Evolutionary conservation across 768 basidiomycete species (phyloP), one percentile per base, ranked within the genome.

Genomic region (Tricholoma matsutake): DNA sequence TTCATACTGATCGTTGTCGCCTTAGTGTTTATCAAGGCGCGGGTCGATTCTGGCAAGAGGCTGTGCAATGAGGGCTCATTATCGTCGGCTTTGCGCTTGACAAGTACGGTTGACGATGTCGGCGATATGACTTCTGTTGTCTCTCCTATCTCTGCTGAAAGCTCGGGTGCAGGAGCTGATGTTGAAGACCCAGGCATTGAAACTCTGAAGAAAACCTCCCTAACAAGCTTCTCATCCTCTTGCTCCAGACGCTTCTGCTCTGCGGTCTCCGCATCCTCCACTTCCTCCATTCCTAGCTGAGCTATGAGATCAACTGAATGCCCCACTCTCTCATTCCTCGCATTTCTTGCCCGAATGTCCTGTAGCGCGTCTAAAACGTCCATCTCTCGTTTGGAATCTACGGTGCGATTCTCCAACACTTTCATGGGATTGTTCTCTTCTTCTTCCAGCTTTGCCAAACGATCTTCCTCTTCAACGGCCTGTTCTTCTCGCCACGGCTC

Each of bases 341-440:
- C 89, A 71, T 95, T 95, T 57, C 88, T 80, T 10, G 90, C 90
- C 57, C 92, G 81, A 61, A 95, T 93, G 63, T 98, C 96, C 71
- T 97, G 94, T 60, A 99, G 79, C 11, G 94, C 94, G 71, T 99
- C 97, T 66, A 98, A 82, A 58, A 96, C 90, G 69, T 98, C 97
- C 97, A 99, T 99, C 77, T 98, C 96, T 56, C 96, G 85, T 73
- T 96, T 95, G 34, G 92, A 92, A 76, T 96, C 93, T 47, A 87
- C 80, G 34, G 94, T 95, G 56, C 92, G 88, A 73, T 93, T 92
- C 81, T 99, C 97, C 51, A 98, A 81, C 31, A 85, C 91, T 69
- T 96, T 94, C 96, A 99, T 99, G 2, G 97, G 94, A 69, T 97
- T 94, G 73, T 94, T 93, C 74, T 94, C 94, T 68, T 94, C 94